phyloP scores from a whole-genome alignment of 768 basidiomycete species.

The Psilocybe subaeruginosa region DNA sequence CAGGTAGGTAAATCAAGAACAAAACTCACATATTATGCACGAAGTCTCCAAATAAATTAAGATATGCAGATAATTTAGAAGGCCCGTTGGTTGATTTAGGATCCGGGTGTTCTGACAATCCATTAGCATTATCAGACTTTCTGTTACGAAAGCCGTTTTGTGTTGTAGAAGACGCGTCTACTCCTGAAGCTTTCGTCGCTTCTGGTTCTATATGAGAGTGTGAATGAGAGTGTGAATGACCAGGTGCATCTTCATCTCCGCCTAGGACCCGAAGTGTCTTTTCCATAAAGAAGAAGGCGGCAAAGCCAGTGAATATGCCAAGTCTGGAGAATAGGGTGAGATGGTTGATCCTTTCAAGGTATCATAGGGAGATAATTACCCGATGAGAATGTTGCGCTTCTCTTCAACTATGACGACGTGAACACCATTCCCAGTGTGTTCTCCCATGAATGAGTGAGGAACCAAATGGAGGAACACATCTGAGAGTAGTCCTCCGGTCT shows the following conservation, averaged over 20 bases:
- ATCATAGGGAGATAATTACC: constrained; percentile 47
- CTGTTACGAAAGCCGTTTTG: constrained; percentile 56
- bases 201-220: constrained; percentile 35
- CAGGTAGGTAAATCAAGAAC: constrained; percentile 9
- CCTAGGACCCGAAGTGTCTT: constrained; percentile 85
- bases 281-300: constrained; percentile 92
- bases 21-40: constrained; percentile 85
- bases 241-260: constrained; percentile 57
- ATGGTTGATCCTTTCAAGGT: not conserved
- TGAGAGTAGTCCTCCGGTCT: constrained; percentile 90
- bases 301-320: constrained; percentile 85
- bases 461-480: constrained; percentile 93
- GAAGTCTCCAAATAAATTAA: constrained; percentile 93
- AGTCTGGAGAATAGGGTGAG: constrained; percentile 44
- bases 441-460: constrained; percentile 92
- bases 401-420: constrained; percentile 87
- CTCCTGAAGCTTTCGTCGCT: constrained; percentile 48
- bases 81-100: constrained; percentile 48
- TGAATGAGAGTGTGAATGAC: constrained; percentile 65
- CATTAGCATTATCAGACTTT: constrained; percentile 29
- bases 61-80: constrained; percentile 87
- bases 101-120: constrained; percentile 24
- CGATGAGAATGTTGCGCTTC: constrained; percentile 88
- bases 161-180: constrained; percentile 35
- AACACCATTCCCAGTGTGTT: constrained; percentile 71